Evolutionary conservation across 2,329 filamentous ascomycete species (phyloP), one percentile per base, ranked within the genome.

Genomic region (Trichoderma guizhouense): DNA sequence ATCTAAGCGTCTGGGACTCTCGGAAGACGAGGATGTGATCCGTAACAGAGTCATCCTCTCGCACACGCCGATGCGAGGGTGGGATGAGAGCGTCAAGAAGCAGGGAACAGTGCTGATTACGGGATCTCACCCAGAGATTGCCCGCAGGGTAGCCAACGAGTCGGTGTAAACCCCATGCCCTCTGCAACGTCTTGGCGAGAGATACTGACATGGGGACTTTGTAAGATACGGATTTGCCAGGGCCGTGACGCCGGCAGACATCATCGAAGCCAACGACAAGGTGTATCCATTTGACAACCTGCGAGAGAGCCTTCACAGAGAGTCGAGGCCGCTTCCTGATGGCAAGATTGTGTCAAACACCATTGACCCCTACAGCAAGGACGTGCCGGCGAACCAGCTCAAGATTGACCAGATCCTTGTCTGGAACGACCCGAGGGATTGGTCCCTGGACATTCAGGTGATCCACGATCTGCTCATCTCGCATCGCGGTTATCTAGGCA

Each of bases 401-500:
- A 94, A 93, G 76, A 92, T 99, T 76, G 94, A 97, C 78, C 94
- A 95, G 32, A 89, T 98, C 32, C 92, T 98, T 77, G 92, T 98
- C 7, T 98, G 95, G 86, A 97, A 97, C 80, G 96, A 98, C 81
- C 95, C 96, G 4, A 89, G 96, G 71, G 96, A 99, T 84, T 99
- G 96, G 96, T 94, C 93, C 1, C 87, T 98, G 11, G 95, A 98
- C 80, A 90, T 90, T 3, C 93, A 97, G 79, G 84, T 98, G 76
- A 92, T 98, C 71, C 79, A 92, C 69, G 96, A 99, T 81, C 83
- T 97, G 12, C 84, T 98, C 7, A 86, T 97, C 53, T 97, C 95
- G 0, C 85, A 89, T 21, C 77, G 86, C n/a, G 96, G 96, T 21
- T 89, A 93, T 71, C 79, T 97, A 5, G 96, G 95, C 30, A 98